These are phyloP conservation scores for Lachnellula hyalina DNA, from an alignment of 2,329 filamentous ascomycete species.

Conservation along the genomic window DNA sequence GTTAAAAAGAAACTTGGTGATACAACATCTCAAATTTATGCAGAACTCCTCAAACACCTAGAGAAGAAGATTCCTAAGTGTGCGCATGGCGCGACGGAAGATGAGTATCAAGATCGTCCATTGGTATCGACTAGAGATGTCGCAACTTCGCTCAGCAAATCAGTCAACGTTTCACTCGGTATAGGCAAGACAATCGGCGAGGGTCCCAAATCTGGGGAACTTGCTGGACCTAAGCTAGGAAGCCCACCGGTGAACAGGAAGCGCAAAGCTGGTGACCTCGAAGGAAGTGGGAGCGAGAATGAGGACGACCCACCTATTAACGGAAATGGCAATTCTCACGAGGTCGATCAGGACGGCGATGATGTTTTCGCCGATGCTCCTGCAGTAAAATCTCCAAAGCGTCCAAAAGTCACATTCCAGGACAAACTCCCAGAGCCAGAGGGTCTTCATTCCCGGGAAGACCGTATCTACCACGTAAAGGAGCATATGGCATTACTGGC, in stretches of 20 bases:
- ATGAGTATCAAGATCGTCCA: conserved; percentile 34
- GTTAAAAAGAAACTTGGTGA: conserved; percentile 66
- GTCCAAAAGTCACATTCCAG: conserved; percentile 47
- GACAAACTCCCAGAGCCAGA: conserved; percentile 32
- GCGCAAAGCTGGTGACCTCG: conserved; percentile 23
- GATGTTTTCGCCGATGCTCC: conserved; percentile 17
- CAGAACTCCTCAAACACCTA: conserved; percentile 62
- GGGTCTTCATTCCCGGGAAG: conserved; percentile 24
- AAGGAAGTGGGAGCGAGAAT: conserved; percentile 24
- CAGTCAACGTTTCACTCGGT: conserved; percentile 48
- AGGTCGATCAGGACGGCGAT: conserved; percentile 4
- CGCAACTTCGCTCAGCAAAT: conserved; percentile 47
- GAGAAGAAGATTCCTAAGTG: conserved; percentile 66
- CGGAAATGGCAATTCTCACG: conserved; percentile 6
- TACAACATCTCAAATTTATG: conserved; percentile 74
- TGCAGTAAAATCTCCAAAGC: conserved; percentile 20
- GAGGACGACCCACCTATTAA: conserved; percentile 16
- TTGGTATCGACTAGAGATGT: conserved; percentile 50
- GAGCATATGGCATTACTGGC: conserved; percentile 69
- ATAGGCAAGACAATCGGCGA: conserved; percentile 48
- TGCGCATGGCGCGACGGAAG: conserved; percentile 47
- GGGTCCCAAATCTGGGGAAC: background rate
- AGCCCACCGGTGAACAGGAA: conserved; percentile 37
- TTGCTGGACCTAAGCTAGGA: conserved; percentile 29
- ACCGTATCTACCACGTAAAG: conserved; percentile 55